Base-by-base conservation (phyloP, 2,329 filamentous ascomycete genomes). In the Neofusicoccum kwambonambiense region DNA sequence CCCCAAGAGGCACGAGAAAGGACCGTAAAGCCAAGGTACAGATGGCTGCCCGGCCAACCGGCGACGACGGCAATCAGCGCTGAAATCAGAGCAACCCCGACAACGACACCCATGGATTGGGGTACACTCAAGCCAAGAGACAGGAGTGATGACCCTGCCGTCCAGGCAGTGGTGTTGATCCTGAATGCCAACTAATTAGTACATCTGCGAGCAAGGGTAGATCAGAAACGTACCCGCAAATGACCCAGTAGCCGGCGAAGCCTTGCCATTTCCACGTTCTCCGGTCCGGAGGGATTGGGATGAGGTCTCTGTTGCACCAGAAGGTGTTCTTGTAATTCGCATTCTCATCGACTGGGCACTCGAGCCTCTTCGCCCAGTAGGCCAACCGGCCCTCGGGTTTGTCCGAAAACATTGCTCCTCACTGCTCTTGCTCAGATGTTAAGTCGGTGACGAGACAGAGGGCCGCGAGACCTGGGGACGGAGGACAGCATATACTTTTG, bases 1-100 rank as follows among this genome's bases (percentile, higher is more conserved):
- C 68, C 68, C 69, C 69, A 70, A 12, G 64, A 66, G 11, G 67
- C 64, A 12, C 69, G 62, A 34, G 61, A 70, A 22, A 76, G 69
- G 15, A 77, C 74, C 1, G 75, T 76, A 65, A 76, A 76, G 1
- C 75, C 75, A 7, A 76, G 64, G 62, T 76, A 70, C 22, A 75
- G 69, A 65, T 76, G 74, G 13, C 69, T 71, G 4, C 75, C 75
- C 13, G 75, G 72, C 74, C 75, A 76, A 9, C 75, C 75, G 5
- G 75, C 74, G 2, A 75, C 64, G 27, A 77, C 73, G 4, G 74
- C 74, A 47, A 76, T 70, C 31, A 75, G 65, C 0, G 72, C 73
- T 8, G 72, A 72, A 3, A 76, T 73, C n/a, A 76, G 58, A 1
- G 74, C 73, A 3, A 73, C 70, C 7, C 75, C 75, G 11, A 75